Evolutionary conservation across 2,329 filamentous ascomycete genomes (phyloP), one percentile per base, ranked within the genome.

Genomic region (Epichloe gansuensis): DNA sequence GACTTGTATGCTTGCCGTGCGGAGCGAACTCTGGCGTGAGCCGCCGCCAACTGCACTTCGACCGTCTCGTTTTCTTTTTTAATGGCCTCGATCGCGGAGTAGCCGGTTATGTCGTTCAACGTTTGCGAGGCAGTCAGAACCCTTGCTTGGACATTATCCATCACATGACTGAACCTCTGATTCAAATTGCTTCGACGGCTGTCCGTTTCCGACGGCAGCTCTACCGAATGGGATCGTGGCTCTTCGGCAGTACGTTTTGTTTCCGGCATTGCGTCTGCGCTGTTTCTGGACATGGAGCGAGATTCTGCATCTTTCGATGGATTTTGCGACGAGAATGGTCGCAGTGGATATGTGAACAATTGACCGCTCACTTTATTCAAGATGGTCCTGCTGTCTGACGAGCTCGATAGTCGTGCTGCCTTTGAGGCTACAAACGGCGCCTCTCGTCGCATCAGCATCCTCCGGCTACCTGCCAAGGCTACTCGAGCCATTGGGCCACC

Each of bases 61-160:
- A 84, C 85, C 23, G 70, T 66, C 15, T 82, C 76, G 67, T 97
- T 97, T 53, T 86, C 81, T 9, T 73, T 71, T 65, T 95, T 94
- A 59, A 98, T 79, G 25, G 80, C 74, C 67, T 96, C 90, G 66
- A 98, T 97, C 43, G 85, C 82, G 1, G 87, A 86, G 73, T 97
- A 98, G 58, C 93, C 93, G 2, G 93, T 98, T 51, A 96, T 80
- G 61, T 90, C 88, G 68, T 96, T 98, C 68, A 98, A 80, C 54
- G 87, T 85, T 65, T 93, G 87, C 2, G 88, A 88, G 4, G 90
- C 90, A 49, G 85, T 78, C 57, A 95, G 85, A 45, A 94, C 77
- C 60, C 91, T 89, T 35, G 84, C 80, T 64, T 97, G 89, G 21
- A 96, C 67, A 57, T 87, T 83, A 71, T 98, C 93, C 87, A 97